These are phyloP conservation scores for Thuja plicata DNA, from an alignment of 83 land plant species.

Conservation along the genomic window DNA sequence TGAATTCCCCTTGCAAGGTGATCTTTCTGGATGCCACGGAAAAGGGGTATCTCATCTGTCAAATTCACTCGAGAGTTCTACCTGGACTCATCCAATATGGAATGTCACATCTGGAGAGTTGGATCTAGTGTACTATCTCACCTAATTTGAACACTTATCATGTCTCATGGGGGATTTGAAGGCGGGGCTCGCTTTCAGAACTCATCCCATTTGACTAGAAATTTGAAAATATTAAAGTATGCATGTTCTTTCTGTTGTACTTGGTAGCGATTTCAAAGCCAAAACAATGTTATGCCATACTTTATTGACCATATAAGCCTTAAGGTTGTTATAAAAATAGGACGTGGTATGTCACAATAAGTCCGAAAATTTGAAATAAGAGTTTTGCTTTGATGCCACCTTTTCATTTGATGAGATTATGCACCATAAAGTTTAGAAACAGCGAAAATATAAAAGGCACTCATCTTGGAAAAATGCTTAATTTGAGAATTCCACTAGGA, in stretches of 20 bases:
- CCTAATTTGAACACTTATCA: neutral
- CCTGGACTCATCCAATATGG: neutral
- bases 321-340: neutral
- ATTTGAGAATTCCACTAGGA: neutral
- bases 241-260: neutral
- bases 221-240: neutral
- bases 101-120: neutral
- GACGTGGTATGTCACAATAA: neutral
- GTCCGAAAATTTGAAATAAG: neutral
- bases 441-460: neutral
- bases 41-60: too few relatives aligned
- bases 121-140: neutral
- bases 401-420: neutral
- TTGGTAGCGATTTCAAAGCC: neutral
- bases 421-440: neutral
- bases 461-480: neutral
- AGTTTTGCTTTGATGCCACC: neutral
- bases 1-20: too few relatives aligned
- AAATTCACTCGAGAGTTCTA: too few relatives aligned
- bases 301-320: neutral
- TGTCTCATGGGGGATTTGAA: neutral
- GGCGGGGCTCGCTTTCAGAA: neutral
- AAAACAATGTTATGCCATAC: neutral
- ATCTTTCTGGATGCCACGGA: too few relatives aligned
- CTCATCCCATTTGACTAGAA: neutral